A percentile compares a stretch with the other conserved stretches of the same genome.
Conservation (phyloP, 2,329 filamentous ascomycete genomes). For the Aspergillus awamori region DNA sequence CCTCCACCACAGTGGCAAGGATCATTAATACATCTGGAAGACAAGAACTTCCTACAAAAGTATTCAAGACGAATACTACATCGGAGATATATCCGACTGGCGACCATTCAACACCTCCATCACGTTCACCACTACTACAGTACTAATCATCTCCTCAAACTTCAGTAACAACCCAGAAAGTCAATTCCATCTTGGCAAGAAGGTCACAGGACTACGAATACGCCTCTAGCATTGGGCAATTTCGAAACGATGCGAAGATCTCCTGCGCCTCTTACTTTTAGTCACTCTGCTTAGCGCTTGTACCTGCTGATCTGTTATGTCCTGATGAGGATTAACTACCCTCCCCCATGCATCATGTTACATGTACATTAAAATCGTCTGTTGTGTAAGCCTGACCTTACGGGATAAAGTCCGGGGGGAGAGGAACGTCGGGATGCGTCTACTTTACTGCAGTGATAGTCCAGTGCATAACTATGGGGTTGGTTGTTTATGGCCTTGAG, state of each 20-base stretch:
- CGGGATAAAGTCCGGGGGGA: too few relatives aligned
- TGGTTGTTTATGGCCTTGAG: not conserved
- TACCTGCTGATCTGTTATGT: conserved; percentile 7
- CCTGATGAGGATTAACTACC: conserved; percentile 3
- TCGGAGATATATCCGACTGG: not conserved
- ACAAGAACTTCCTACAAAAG: not conserved
- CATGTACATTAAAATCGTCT: conserved; percentile 1
- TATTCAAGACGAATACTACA: not conserved
- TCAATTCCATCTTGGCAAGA: conserved; percentile 17
- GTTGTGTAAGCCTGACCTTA: not conserved
- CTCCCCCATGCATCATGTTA: conserved; percentile 10
- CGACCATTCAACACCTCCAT: not conserved
- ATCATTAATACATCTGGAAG: not conserved
- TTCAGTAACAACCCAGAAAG: not conserved
- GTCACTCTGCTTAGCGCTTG: not conserved
- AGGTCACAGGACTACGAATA: conserved; percentile 14
- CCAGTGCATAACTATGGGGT: not conserved
- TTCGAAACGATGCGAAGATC: conserved; percentile 1
- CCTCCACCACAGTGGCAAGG: not conserved
- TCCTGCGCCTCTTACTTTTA: not conserved
- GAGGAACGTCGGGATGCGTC: too few relatives aligned
- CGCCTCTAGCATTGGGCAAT: not conserved
- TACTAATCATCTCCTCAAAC: not conserved
- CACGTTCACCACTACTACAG: not conserved
- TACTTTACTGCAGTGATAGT: too few relatives aligned